Base-by-base conservation (phyloP, 2,329 filamentous ascomycete genomes). In the Dactylellina leptospora region DNA sequence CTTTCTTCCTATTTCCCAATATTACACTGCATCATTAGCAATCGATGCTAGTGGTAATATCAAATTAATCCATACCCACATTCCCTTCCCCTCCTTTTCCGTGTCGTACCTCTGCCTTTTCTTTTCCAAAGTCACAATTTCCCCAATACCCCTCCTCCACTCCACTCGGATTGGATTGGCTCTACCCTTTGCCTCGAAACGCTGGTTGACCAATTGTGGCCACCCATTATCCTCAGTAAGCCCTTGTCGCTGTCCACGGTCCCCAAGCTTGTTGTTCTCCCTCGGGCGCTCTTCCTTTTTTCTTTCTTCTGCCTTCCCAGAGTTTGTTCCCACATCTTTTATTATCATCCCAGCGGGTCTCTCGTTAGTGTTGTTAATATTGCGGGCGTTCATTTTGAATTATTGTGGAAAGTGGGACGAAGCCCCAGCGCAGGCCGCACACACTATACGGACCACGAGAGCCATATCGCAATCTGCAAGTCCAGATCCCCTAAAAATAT, bases 391-490 rank as follows among this genome's bases (percentile, higher is more conserved):
- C 59, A 59, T 56, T 58, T 70, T 58, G 64, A 62, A 72, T 64
- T 18, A 45, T 45, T 64, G 68, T 72, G 68, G 68, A 64, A 72
- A 72, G 59, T 72, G 68, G 59, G 59, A 72, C 59, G 59, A 72
- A 72, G 68, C 59, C 59, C 68, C 59, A 72, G 68, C 68, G 68
- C 68, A 59, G 68, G 68, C 68, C 48, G 68, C 68, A 72, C 59
- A 59, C 68, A 63, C 50, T 58, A 58, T 59, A 5, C 18, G 18
- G 25, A 62, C 59, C 68, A 53, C 58, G 28, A 63, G 38, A 59
- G 59, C 59, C 64, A 72, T 72, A 72, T 72, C 68, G 53, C 68
- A 72, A 64, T 64, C 68, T 72, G 68, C 68, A 64, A 72, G 68
- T 72, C 54, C 66, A 64, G 68, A 72, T 72, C 68, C 68, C 68